phyloP scores from a whole-genome alignment of 495 filamentous ascomycete genomes.

The Xylaria intraflava region DNA sequence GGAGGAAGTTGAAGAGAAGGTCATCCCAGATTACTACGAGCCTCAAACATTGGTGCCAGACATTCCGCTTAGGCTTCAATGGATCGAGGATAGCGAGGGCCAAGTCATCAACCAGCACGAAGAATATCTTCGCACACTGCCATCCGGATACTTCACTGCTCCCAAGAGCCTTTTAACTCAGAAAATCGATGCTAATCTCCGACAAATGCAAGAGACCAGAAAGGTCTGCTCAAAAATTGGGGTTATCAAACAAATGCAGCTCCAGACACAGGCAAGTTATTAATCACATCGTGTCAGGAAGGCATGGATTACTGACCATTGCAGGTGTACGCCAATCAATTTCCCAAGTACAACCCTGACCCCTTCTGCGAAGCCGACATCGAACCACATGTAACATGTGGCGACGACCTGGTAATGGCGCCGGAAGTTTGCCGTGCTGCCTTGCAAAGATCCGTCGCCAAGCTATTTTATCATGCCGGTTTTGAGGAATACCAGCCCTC shows the following conservation, averaged over 20 bases:
- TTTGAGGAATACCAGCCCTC: conserved; percentile 98
- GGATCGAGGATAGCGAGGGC: conserved; percentile 81
- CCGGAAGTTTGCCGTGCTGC: conserved; percentile 72
- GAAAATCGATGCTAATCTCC: conserved; percentile 83
- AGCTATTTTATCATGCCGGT: conserved; percentile 93
- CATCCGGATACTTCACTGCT: conserved; percentile 68
- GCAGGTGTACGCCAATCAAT: conserved; percentile 95
- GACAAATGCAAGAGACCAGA: conserved; percentile 92
- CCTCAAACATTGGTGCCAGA: conserved; percentile 80
- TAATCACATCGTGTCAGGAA: neutral
- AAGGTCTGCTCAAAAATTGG: conserved; percentile 94
- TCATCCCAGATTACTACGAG: conserved; percentile 91
- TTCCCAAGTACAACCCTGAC: conserved; percentile 92
- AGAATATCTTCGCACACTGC: conserved; percentile 69
- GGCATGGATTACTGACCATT: conserved; percentile 8
- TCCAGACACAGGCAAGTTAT: conserved; percentile 81
- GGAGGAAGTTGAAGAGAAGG: conserved; percentile 71
- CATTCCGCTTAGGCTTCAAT: conserved; percentile 63
- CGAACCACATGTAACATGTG: conserved; percentile 76
- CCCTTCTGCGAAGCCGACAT: conserved; percentile 83
- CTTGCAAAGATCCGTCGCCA: conserved; percentile 81
- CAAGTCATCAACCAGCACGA: conserved; percentile 79
- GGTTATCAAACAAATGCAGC: conserved; percentile 98
- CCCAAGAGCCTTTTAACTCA: conserved; percentile 67
- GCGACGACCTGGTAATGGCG: conserved; percentile 80